Conservation (phyloP, 2,329 filamentous ascomycete species). For the Macroventuria anomochaeta region DNA sequence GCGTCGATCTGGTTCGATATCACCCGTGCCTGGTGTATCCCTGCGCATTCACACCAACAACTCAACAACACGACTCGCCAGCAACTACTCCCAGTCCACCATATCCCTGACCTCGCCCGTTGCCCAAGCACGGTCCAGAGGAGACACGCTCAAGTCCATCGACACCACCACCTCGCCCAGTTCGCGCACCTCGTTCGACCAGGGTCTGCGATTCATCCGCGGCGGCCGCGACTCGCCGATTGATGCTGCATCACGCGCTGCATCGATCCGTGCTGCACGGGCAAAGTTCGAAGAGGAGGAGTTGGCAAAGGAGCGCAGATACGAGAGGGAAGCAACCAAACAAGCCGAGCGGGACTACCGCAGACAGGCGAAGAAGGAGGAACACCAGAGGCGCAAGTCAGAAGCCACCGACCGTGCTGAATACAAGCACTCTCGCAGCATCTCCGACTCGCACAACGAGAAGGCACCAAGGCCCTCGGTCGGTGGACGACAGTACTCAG, state of each 20-base stretch:
- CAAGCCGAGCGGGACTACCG: slow-evolving; percentile 53
- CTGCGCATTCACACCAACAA: slow-evolving; percentile 48
- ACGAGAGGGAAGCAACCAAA: slow-evolving; percentile 60
- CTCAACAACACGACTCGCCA: slow-evolving; percentile 54
- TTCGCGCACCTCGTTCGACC: slow-evolving; percentile 64
- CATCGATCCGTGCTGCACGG: slow-evolving; percentile 62
- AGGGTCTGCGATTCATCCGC: slow-evolving; percentile 59
- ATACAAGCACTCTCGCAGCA: slow-evolving; percentile 37
- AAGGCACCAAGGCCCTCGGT: slow-evolving; percentile 42
- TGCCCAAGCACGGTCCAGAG: slow-evolving; percentile 52
- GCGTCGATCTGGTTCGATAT: slow-evolving; percentile 54
- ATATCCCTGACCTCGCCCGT: slow-evolving; percentile 54
- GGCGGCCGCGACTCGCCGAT: slow-evolving; percentile 55
- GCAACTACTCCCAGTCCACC: slow-evolving; percentile 60
- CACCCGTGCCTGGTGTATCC: slow-evolving; percentile 49
- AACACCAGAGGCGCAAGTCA: slow-evolving; percentile 51
- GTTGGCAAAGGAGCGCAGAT: slow-evolving; percentile 62
- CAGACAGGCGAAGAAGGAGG: slow-evolving; percentile 54
- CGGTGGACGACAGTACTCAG: slow-evolving; percentile 48
- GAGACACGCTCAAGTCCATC: slow-evolving; percentile 58
- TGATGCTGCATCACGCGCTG: slow-evolving; percentile 62
- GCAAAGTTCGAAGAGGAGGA: slow-evolving; percentile 66
- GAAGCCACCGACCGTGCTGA: slow-evolving; percentile 44
- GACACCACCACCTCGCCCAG: slow-evolving; percentile 59
- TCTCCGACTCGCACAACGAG: slow-evolving; percentile 40